Evolutionary conservation across 106 monocot genomes (phyloP).

Genomic region (Allium cepa): DNA sequence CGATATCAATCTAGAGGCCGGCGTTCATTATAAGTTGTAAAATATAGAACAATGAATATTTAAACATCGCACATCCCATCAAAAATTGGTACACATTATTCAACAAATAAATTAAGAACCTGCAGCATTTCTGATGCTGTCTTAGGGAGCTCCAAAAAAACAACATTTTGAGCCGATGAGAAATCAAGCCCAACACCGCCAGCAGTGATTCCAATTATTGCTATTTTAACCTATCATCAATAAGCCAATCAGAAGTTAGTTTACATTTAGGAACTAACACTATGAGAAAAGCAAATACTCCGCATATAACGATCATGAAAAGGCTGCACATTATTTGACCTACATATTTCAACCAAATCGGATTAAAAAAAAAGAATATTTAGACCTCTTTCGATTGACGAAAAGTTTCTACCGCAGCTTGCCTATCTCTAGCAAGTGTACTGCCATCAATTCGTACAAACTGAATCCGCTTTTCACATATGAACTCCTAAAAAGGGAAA

Average conservation of each 20-base stretch:
- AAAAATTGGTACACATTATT: background rate
- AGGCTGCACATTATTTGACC: background rate
- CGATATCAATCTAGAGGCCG: too few relatives aligned
- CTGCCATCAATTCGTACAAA: constrained; percentile 97
- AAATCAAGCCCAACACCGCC: constrained; percentile 91
- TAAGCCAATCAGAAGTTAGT: constrained; percentile 1
- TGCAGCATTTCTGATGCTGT: constrained; percentile 95
- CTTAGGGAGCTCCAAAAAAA: constrained; percentile 90
- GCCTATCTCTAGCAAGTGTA: constrained; percentile 71
- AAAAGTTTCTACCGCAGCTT: constrained; percentile 75
- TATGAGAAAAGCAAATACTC: background rate
- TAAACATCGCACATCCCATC: too few relatives aligned
- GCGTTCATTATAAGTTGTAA: too few relatives aligned
- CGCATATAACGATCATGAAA: background rate
- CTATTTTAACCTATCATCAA: constrained; percentile 67
- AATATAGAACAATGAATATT: too few relatives aligned
- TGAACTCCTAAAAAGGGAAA: constrained; percentile 40
- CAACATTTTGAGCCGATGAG: constrained; percentile 86
- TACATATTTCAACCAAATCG: background rate
- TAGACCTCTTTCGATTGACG: constrained; percentile 53
- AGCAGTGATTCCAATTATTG: constrained; percentile 97
- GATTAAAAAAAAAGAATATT: constrained; percentile 1
- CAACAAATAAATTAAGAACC: constrained; percentile 27
- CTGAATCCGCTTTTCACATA: constrained; percentile 65
- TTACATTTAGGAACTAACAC: background rate